phyloP scores from a whole-genome alignment of 169 alveolate species.

The Cystoisospora suis region DNA sequence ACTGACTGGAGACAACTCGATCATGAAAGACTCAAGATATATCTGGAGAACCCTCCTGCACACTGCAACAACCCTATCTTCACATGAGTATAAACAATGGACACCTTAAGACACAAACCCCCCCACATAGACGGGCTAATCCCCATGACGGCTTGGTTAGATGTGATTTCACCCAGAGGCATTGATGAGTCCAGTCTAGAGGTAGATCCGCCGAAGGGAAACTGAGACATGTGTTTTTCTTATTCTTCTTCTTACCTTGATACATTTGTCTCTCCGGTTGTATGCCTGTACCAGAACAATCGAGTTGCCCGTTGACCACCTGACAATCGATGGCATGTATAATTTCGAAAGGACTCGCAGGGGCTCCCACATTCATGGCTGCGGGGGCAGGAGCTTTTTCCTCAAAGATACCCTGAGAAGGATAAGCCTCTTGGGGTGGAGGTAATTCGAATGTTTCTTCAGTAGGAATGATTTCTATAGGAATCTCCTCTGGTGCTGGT shows the following conservation, averaged over 20 bases:
- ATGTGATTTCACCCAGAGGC: background rate
- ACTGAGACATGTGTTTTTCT: background rate
- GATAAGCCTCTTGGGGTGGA: background rate
- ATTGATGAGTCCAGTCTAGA: background rate
- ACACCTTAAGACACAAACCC: too few species aligned
- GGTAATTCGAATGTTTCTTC: background rate
- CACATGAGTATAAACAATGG: too few species aligned
- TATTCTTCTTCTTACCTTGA: background rate
- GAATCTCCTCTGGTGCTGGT: background rate
- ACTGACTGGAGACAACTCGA: too few species aligned
- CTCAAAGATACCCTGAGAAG: background rate
- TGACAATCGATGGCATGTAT: background rate
- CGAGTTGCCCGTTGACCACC: background rate
- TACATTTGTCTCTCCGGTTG: background rate
- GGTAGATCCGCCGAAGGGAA: too few species aligned
- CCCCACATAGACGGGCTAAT: background rate
- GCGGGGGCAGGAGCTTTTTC: background rate
- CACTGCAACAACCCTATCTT: too few species aligned
- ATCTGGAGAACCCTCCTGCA: too few species aligned
- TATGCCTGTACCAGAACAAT: background rate
- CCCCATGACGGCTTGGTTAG: background rate
- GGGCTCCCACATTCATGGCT: background rate
- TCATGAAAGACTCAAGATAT: too few species aligned
- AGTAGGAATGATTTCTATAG: background rate
- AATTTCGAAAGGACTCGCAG: background rate